Evolutionary conservation across 192 early-diverging fungal species (phyloP), one percentile per base, ranked within the genome.

Genomic region (Obelidium mucronatum): DNA sequence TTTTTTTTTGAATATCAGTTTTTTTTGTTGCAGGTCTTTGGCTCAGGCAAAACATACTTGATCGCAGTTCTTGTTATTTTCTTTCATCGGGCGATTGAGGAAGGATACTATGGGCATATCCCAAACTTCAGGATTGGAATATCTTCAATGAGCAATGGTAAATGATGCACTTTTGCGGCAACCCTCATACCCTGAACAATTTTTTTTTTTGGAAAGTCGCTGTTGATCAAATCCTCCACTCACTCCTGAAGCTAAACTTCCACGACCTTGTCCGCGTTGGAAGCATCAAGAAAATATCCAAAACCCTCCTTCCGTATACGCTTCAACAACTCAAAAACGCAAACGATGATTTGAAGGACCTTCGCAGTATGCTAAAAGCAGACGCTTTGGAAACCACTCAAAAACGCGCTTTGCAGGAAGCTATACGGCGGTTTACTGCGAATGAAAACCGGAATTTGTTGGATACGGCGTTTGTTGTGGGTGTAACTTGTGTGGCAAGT

Each of bases 401-500:
- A 15, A n/a, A 40, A 33, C 51, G 40, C 19, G 51, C 56, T 0
- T 40, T 77, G 31, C 36, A 68, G 34, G 76, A 77, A 40, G 67
- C 76, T 34, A 26, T 77, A 37, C 33, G 58, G 30, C 24, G 66
- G 44, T 77, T 77, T 61, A 48, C n/a, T 33, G 83, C 79, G 54
- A 77, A 79, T 19, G 84, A 88, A 64, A 86, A 89, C 65, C 40
- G 64, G 1, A 69, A 81, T 26, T 40, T 86, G 59, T 66, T 90
- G 13, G 70, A 75, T 64, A 77, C 78, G 36, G 78, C 83, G 24
- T 87, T 90, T 73, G 82, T 91, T 1, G 68, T 87, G 71, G 93
- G 94, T 6, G 89, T 87, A 0, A 98, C 96, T 0, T 96, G 96
- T 67, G 79, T 91, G 24, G 93, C 96, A 0, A 92, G 94, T 1